These are phyloP conservation scores for Lachnellula willkommii DNA, from an alignment of 2,329 filamentous ascomycete genomes.

Conservation along the genomic window DNA sequence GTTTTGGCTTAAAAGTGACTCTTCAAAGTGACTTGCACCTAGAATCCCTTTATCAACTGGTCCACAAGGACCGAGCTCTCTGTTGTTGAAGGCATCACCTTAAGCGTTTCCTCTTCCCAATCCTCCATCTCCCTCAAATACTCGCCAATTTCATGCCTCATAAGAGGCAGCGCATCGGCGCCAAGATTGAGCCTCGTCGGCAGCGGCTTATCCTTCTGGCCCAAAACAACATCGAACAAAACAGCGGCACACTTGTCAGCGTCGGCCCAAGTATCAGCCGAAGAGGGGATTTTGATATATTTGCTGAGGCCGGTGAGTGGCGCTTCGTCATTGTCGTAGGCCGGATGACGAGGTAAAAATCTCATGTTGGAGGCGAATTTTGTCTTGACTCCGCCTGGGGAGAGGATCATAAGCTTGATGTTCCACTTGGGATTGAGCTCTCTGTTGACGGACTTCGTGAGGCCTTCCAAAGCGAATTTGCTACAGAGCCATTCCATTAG, in stretches of 20 bases:
- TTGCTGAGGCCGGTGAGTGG: background rate
- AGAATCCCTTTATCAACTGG: too few relatives aligned
- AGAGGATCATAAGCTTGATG: conserved; percentile 35
- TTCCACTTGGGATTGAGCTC: conserved; percentile 34
- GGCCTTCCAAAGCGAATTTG: conserved; percentile 38
- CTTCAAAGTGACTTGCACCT: too few relatives aligned
- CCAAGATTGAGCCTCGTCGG: background rate
- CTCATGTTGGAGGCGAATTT: conserved; percentile 27
- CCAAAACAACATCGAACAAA: background rate
- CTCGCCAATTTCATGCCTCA: background rate
- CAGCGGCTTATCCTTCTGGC: conserved; percentile 12
- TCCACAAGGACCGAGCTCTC: too few relatives aligned
- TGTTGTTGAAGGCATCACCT: background rate
- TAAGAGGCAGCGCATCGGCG: background rate
- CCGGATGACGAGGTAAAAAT: conserved; percentile 11
- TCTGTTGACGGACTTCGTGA: conserved; percentile 31
- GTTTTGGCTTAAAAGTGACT: too few relatives aligned
- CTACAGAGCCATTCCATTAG: background rate
- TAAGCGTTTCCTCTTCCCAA: conserved; percentile 4
- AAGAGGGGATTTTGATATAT: background rate
- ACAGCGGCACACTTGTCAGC: background rate
- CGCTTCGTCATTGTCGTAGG: conserved; percentile 8
- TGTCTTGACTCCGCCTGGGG: conserved; percentile 38
- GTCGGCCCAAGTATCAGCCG: background rate
- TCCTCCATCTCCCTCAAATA: background rate